Evolutionary conservation across 2,329 filamentous ascomycete genomes (phyloP).

Genomic region (Penicillium sp.): DNA sequence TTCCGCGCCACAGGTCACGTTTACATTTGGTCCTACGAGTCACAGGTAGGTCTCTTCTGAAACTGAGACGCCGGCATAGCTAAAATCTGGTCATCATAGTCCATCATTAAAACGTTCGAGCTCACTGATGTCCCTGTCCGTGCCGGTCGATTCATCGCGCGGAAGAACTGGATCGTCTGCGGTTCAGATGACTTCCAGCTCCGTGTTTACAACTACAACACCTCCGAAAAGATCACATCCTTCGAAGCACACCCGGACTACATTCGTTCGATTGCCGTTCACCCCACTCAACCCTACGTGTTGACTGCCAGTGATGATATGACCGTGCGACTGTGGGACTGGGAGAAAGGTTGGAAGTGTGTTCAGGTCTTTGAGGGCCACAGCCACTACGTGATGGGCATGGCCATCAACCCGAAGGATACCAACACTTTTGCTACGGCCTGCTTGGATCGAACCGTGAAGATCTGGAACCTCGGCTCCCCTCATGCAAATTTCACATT

Average conservation of each 20-base stretch:
- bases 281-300: constrained; percentile 93
- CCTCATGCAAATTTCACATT: constrained; percentile 95
- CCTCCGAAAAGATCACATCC: constrained; percentile 94
- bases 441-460: constrained; percentile 93
- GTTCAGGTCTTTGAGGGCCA: constrained; percentile 97
- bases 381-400: constrained; percentile 93
- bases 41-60: constrained; percentile 58
- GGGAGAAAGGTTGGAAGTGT: constrained; percentile 98
- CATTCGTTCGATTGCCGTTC: constrained; percentile 93
- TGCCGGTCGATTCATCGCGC: constrained; percentile 91
- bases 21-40: constrained; percentile 99
- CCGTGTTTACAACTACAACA: constrained; percentile 98
- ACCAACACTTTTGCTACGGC: constrained; percentile 91
- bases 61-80: constrained; percentile 2
- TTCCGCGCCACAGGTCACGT: constrained; percentile 70
- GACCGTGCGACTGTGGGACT: constrained; percentile 99
- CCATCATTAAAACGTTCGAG: constrained; percentile 98
- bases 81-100: constrained; percentile 47
- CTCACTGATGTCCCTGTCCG: constrained; percentile 97
- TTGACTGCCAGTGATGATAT: constrained; percentile 97
- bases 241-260: constrained; percentile 99
- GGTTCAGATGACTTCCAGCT: constrained; percentile 89
- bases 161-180: constrained; percentile 99
- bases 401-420: constrained; percentile 97
- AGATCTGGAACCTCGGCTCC: constrained; percentile 95